Percentiles rank a stretch among this genome's conserved stretches.
phyloP scores from a whole-genome alignment of 2,329 filamentous ascomycete genomes.

The Botrytis fragariae region DNA sequence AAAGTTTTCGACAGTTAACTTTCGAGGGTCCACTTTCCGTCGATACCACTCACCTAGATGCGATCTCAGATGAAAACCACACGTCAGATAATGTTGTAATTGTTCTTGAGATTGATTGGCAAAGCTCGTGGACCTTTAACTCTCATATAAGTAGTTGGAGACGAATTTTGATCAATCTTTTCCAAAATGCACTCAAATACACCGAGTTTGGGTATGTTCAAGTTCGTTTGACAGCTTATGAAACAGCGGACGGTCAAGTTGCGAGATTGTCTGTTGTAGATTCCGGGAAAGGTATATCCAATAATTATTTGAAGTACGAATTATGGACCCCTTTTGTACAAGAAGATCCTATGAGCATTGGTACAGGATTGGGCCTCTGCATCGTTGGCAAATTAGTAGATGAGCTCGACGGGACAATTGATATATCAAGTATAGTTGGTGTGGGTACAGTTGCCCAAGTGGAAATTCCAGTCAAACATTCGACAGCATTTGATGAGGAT shows the following conservation, averaged over 20 bases:
- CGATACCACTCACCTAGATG: not conserved
- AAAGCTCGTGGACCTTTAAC: conserved; percentile 51
- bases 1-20: conserved; percentile 23
- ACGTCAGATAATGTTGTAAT: conserved; percentile 40
- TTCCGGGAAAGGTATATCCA: conserved; percentile 61
- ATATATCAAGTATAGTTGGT: conserved; percentile 52
- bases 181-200: conserved; percentile 62
- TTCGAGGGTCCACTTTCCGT: not conserved
- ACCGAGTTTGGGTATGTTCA: conserved; percentile 51
- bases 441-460: conserved; percentile 55
- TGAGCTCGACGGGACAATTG: conserved; percentile 57
- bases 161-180: conserved; percentile 57
- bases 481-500: not conserved
- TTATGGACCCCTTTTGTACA: conserved; percentile 61
- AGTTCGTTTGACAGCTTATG: conserved; percentile 39
- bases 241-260: not conserved
- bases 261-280: conserved; percentile 51
- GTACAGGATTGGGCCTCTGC: conserved; percentile 60
- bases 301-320: conserved; percentile 55
- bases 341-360: conserved; percentile 57
- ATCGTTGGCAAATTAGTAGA: conserved; percentile 60
- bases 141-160: conserved; percentile 52
- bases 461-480: conserved; percentile 40
- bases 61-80: not conserved
- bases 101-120: conserved; percentile 39